Percentiles rank a stretch among this genome's conserved stretches.
Evolutionary conservation across 768 basidiomycete genomes (phyloP).

Genomic region (Leccinum incarnatum): DNA sequence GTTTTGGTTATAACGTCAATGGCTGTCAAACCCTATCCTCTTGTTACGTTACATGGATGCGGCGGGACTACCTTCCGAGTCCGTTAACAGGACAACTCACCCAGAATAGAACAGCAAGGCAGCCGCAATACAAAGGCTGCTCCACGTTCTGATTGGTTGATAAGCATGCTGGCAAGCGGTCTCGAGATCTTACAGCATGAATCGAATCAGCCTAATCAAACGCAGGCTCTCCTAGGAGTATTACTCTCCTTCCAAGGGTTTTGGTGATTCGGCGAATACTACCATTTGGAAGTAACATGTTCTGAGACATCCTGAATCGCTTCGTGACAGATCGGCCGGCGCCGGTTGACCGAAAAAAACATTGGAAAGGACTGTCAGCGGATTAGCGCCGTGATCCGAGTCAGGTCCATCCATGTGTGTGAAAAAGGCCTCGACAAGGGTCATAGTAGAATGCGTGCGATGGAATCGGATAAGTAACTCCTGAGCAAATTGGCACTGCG

Average conservation of each 20-base stretch:
- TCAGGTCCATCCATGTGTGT: too few relatives aligned
- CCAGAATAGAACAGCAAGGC: neutral
- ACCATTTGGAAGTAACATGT: neutral
- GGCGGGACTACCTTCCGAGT: neutral
- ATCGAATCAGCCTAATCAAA: neutral
- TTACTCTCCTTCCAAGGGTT: neutral
- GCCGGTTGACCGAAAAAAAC: neutral
- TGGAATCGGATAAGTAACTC: too few relatives aligned
- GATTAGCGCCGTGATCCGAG: too few relatives aligned
- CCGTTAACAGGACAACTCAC: neutral
- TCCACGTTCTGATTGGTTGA: neutral
- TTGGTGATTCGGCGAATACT: neutral
- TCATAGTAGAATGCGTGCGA: too few relatives aligned
- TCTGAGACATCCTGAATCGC: neutral
- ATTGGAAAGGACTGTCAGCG: neutral
- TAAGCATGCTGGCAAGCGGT: neutral
- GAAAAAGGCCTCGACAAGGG: too few relatives aligned
- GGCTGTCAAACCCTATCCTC: neutral
- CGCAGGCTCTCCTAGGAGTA: neutral
- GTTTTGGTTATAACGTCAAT: neutral
- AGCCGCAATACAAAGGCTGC: neutral
- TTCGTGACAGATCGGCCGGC: neutral
- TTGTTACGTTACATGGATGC: neutral
- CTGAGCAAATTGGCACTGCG: conserved; percentile 1
- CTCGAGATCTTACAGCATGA: neutral